Evolutionary conservation across 202 grass and related monocot species (phyloP).

Genomic region (Cymbopogon flexuosus): DNA sequence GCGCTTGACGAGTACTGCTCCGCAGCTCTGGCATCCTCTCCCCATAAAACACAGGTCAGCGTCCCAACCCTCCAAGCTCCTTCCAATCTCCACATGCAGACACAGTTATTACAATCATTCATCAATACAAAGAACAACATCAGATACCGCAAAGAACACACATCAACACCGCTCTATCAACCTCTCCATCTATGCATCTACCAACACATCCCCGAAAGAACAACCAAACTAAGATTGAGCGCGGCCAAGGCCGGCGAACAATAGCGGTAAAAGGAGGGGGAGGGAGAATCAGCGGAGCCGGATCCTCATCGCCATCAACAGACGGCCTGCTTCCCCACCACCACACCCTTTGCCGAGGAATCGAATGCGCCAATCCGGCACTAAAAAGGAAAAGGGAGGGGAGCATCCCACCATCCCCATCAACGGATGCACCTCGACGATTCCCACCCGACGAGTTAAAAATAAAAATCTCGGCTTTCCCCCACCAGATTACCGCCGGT

Average conservation of each 20-base stretch:
- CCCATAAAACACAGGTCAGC: conserved; percentile 63
- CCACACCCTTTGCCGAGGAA: conserved; percentile 39
- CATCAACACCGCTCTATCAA: background rate
- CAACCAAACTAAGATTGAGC: background rate
- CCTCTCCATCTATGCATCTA: background rate
- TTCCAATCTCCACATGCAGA: conserved; percentile 52
- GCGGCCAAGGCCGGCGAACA: background rate
- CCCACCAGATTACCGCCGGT: conserved; percentile 30
- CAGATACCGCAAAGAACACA: background rate
- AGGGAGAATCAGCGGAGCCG: conserved; percentile 17
- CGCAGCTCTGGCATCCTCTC: conserved; percentile 87
- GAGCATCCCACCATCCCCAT: conserved; percentile 23
- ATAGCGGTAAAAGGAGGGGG: conserved; percentile 7
- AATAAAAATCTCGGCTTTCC: conserved; percentile 18
- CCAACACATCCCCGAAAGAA: background rate
- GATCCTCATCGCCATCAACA: conserved; percentile 36
- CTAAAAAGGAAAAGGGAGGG: conserved; percentile 19
- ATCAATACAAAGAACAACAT: conserved; percentile 30
- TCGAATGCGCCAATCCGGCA: conserved; percentile 30
- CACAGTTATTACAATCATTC: conserved; percentile 2
- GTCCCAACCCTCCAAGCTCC: conserved; percentile 35
- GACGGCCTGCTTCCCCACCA: conserved; percentile 6
- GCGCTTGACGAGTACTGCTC: conserved; percentile 76
- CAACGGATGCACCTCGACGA: conserved; percentile 22
- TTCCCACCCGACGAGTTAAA: conserved; percentile 9